Evolutionary conservation across 495 filamentous ascomycete genomes (phyloP), one percentile per base, ranked within the genome.

Genomic region (Parathielavia hyrcaniae): DNA sequence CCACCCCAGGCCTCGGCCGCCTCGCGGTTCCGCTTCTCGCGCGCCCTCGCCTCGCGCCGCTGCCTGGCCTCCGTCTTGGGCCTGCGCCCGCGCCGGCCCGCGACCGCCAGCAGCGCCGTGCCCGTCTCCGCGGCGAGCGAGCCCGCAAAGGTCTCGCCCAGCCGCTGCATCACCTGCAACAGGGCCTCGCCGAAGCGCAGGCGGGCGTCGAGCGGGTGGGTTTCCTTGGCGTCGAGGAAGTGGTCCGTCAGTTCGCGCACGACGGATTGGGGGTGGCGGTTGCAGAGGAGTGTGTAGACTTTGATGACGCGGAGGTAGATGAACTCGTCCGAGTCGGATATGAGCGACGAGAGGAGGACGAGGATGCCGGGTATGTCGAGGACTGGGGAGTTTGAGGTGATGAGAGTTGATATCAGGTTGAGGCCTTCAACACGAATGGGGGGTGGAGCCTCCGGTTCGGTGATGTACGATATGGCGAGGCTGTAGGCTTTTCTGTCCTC

Each of bases 361-460:
- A 87, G 67, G 1, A 86, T 85, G 16, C 82, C 79, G 0, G 82
- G 83, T 20, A 90, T 83, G 65, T 93, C 86, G 49, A 92, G 74
- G 14, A 88, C 75, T 0, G 88, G 79, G 11, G 80, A 87, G 17
- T 75, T 67, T 17, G 79, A 74, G 32, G 75, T 73, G 61, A 93
- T 82, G 17, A 95, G 71, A 34, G 74, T 73, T 0, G 83, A 81
- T 16, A 95, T 71, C 1, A 89, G 78, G 20, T 85, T 83, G 38
- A 95, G 81, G 11, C 88, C 90, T 67, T 93, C 87, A 6, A 83
- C 85, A 32, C 88, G 83, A 11, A 91, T 84, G 0, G 90, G 90
- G 8, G 89, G 81, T 0, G 89, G 83, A 0, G 85, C 80, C 54
- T 89, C 88, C 1, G 69, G 52, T 32, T 72, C 66, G 19, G 84